These are phyloP conservation scores for Acacia concinna DNA, from an alignment of 331 rosid genomes.

Conservation along the genomic window DNA sequence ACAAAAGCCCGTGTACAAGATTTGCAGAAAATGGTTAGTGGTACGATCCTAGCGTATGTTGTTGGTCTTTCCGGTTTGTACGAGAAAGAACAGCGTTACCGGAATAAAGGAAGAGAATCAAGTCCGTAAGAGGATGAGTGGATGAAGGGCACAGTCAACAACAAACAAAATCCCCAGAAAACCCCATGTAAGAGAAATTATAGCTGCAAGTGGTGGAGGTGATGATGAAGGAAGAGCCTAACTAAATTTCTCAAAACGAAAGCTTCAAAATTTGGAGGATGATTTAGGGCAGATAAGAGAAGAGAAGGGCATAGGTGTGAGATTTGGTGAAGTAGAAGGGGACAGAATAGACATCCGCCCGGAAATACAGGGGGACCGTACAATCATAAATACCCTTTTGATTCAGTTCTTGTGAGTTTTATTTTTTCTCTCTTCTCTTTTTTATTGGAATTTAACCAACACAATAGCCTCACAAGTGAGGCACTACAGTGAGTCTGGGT, in stretches of 20 bases:
- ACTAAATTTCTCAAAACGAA: neutral
- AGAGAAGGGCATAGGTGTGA: slow-evolving; percentile 56
- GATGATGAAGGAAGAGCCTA: neutral
- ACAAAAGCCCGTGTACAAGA: neutral
- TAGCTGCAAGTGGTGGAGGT: neutral
- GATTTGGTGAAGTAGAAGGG: slow-evolving; percentile 83
- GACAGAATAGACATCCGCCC: slow-evolving; percentile 99
- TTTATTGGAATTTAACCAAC: slow-evolving; percentile 47
- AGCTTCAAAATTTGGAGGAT: neutral
- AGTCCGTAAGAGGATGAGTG: neutral
- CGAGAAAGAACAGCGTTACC: slow-evolving; percentile 21
- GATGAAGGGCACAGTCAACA: slow-evolving; percentile 15
- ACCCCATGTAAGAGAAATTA: neutral
- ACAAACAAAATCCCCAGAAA: slow-evolving; percentile 26
- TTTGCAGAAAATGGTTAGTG: slow-evolving; percentile 18
- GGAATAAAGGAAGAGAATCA: slow-evolving; percentile 30
- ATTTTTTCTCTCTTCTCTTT: slow-evolving; percentile 5
- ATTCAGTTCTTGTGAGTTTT: slow-evolving; percentile 37
- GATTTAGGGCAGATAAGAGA: neutral
- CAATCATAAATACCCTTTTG: slow-evolving; percentile 40
- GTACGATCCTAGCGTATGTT: slow-evolving; percentile 12
- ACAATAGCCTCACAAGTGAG: slow-evolving; percentile 36
- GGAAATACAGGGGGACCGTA: slow-evolving; percentile 89
- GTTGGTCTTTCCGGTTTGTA: slow-evolving; percentile 6
- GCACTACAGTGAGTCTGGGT: slow-evolving; percentile 34